Evolutionary conservation across 257 asterid species (phyloP), one percentile per base, ranked within the genome.

Genomic region (Nicotiana tabacum): DNA sequence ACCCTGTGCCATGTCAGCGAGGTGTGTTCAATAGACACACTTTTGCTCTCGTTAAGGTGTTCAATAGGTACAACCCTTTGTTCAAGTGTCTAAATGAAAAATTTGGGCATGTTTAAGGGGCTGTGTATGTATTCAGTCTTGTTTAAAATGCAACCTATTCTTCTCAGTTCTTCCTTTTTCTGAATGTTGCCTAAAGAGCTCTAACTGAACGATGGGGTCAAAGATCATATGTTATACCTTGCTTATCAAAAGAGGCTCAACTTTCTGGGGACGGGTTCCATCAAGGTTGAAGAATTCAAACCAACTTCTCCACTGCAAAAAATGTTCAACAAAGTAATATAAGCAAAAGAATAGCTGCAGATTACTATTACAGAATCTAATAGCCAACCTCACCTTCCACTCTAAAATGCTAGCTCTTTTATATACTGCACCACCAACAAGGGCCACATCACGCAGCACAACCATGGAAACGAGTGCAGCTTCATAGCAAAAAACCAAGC

Each of bases 391-490:
- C 85, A 96, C 99, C 98, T 90, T 69, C 97, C 94, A 91, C 85
- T 87, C 88, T 88, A 96, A 87, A 86, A 83, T 86, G 90, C 88
- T 91, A 77, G 93, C 97, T 90, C 98, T 92, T 85, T 84, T 91
- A 84, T 94, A 96, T 46, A 90, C 82, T 0, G 98, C 98, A 78
- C 98, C 99, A 86, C 96, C 92, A 85, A 96, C 87, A 60, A 96
- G 98, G 82, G 90, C 94, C 83, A 92, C 90, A 81, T 96, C 99
- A 66, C 97, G 97, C 82, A 91, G 81, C 78, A 96, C 93, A 83
- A 96, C 95, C 57, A 96, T 86, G 16, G 91, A 92, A 84, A 96
- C 97, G 80, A 96, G 88, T 84, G 93, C 98, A 82, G 97, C 99
- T 96, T 86, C 90, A 90, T 60, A 83, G 64, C n/a, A 70, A 9